Conservation (phyloP, 129 eudicot species). For the Pittosporum tobira region DNA sequence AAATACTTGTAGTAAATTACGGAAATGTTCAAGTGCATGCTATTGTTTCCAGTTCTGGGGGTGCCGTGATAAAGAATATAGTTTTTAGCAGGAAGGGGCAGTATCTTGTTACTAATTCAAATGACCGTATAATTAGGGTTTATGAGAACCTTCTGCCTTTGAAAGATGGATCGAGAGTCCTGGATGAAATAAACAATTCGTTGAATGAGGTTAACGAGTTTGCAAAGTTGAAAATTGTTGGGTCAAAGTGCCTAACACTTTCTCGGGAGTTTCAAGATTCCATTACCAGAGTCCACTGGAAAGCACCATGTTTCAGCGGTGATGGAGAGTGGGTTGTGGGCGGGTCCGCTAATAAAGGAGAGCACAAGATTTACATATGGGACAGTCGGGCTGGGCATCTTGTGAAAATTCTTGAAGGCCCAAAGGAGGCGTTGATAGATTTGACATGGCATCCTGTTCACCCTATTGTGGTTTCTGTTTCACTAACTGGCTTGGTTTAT, state of each 20-base stretch:
- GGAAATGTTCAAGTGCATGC: slow-evolving; percentile 40
- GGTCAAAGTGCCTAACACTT: slow-evolving; percentile 46
- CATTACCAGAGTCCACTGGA: slow-evolving; percentile 86
- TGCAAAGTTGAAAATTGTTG: slow-evolving; percentile 55
- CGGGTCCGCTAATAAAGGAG: slow-evolving; percentile 98
- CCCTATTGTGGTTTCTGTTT: slow-evolving; percentile 84
- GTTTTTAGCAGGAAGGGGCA: slow-evolving; percentile 73
- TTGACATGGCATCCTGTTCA: slow-evolving; percentile 95
- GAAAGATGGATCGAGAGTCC: slow-evolving; percentile 44
- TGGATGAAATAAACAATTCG: slow-evolving; percentile 21
- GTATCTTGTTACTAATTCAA: slow-evolving; percentile 85
- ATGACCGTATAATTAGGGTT: slow-evolving; percentile 79
- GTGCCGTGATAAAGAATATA: slow-evolving; percentile 74
- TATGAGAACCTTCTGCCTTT: slow-evolving; percentile 71
- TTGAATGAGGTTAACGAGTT: slow-evolving; percentile 28
- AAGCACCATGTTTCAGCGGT: slow-evolving; percentile 95
- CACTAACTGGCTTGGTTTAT: slow-evolving; percentile 80
- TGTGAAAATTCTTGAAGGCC: slow-evolving; percentile 96
- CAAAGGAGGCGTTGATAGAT: slow-evolving; percentile 91
- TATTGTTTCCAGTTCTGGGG: slow-evolving; percentile 47
- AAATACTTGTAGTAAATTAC: slow-evolving; percentile 66
- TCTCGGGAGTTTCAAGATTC: slow-evolving; percentile 92
- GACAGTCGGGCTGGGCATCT: slow-evolving; percentile 96
- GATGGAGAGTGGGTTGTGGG: slow-evolving; percentile 99
- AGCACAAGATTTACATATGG: slow-evolving; percentile 96